Evolutionary conservation across 2,329 filamentous ascomycete species (phyloP).

Genomic region (Hirsutella minnesotensis): DNA sequence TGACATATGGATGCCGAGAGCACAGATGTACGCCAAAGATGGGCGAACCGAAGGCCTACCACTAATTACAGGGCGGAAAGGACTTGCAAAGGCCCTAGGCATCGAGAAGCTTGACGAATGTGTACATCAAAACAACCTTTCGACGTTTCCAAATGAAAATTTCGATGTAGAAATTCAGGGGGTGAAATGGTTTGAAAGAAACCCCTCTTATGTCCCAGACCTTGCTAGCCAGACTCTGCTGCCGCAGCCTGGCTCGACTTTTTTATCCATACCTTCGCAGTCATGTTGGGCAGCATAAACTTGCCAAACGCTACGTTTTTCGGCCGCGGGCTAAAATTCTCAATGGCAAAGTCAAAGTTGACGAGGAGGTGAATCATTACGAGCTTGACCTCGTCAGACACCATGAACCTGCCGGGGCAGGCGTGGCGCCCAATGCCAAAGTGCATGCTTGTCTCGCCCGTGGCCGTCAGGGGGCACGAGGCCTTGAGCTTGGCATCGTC

Average conservation of each 20-base stretch:
- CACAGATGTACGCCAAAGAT: no score
- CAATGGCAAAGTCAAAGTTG: slow-evolving; percentile 6
- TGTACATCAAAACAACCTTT: no score
- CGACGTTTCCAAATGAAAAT: no score
- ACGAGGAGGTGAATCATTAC: slow-evolving; percentile 5
- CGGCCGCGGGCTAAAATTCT: slow-evolving; percentile 5
- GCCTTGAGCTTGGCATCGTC: slow-evolving; percentile 3
- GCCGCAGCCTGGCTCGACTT: no score
- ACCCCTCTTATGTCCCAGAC: no score
- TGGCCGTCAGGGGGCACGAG: slow-evolving; percentile 3
- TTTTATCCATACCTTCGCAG: slow-evolving; percentile 6
- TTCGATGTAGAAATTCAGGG: no score
- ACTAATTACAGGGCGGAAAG: no score
- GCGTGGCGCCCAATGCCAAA: slow-evolving; percentile 7
- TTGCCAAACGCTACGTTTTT: slow-evolving; percentile 6
- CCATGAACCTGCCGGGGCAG: slow-evolving; percentile 8
- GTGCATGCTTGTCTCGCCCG: slow-evolving; percentile 7
- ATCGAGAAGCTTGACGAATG: no score
- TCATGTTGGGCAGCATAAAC: slow-evolving; percentile 6
- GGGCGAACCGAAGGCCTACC: no score
- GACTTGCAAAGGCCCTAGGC: no score
- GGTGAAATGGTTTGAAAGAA: no score
- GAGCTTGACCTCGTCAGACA: slow-evolving; percentile 7
- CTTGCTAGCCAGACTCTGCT: neutral
- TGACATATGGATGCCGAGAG: no score